These are phyloP conservation scores for Claviceps paspali DNA, from an alignment of 2,329 filamentous ascomycete genomes.

Conservation along the genomic window DNA sequence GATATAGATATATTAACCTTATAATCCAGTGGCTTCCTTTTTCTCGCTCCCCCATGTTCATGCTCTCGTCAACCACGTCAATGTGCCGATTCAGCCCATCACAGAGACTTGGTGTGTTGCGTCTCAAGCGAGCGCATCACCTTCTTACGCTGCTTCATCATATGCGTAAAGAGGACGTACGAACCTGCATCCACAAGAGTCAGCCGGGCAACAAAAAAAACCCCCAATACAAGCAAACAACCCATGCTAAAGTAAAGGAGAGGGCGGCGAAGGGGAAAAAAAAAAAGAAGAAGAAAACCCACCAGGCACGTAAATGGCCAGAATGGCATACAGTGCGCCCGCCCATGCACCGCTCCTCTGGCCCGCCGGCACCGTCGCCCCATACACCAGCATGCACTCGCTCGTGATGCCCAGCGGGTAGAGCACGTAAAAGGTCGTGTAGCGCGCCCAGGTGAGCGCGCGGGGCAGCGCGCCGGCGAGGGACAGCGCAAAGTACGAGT, in stretches of 20 bases:
- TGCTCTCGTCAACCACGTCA: no score
- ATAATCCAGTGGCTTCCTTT: no score
- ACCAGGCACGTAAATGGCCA: constrained; percentile 71
- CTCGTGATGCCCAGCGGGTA: constrained; percentile 86
- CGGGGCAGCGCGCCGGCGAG: constrained; percentile 47
- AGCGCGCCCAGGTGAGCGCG: constrained; percentile 64
- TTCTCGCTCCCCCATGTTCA: no score
- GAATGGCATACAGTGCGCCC: constrained; percentile 47
- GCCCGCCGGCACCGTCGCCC: constrained; percentile 45
- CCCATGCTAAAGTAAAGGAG: no score
- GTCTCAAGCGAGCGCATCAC: constrained; percentile 50
- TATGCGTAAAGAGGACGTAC: constrained; percentile 82
- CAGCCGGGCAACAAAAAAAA: no score
- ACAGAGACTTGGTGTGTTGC: constrained; percentile 28
- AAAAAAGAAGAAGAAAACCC: constrained; percentile 25
- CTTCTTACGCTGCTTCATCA: constrained; percentile 82
- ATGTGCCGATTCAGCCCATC: no score
- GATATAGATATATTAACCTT: no score
- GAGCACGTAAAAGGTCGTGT: constrained; percentile 85
- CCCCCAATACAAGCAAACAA: no score
- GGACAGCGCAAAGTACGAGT: constrained; percentile 75
- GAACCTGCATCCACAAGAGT: no score
- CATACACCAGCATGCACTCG: constrained; percentile 69
- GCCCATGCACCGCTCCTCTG: constrained; percentile 26
- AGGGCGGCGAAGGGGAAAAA: no score